Conservation (phyloP, 106 monocot genomes). For the Phalaenopsis aphrodite region DNA sequence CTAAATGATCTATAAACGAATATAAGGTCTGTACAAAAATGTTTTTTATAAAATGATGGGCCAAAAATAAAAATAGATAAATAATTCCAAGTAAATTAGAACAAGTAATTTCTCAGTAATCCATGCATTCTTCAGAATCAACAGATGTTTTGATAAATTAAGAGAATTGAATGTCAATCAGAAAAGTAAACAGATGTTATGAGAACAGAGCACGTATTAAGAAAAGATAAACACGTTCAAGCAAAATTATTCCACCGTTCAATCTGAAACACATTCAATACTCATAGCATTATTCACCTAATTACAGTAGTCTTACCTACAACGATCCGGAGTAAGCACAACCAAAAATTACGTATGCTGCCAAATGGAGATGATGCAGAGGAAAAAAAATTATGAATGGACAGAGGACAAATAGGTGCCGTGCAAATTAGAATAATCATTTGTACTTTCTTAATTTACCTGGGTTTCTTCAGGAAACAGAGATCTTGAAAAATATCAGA, state of each 20-base stretch:
- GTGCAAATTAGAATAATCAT: not conserved
- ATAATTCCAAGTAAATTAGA: not conserved
- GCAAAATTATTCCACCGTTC: not conserved
- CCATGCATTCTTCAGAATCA: not conserved
- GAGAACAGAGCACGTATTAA: not conserved
- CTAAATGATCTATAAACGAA: not conserved
- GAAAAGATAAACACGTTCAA: not conserved
- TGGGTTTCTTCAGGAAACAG: not conserved
- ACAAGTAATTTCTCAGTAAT: not conserved
- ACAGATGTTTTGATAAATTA: not conserved
- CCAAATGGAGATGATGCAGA: not conserved
- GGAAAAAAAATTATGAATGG: not conserved
- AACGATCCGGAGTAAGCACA: not conserved
- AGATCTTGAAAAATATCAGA: not conserved
- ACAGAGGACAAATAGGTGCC: not conserved
- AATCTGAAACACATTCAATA: not conserved
- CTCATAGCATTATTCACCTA: not conserved
- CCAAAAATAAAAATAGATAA: not conserved
- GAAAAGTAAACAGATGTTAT: not conserved
- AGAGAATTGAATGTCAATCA: not conserved
- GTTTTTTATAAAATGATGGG: not conserved
- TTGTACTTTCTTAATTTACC: not conserved
- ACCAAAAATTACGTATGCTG: not conserved
- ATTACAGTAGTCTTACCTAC: not conserved
- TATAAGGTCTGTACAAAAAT: not conserved